Evolutionary conservation across 768 basidiomycete species (phyloP), one percentile per base, ranked within the genome.

Genomic region (Leccinum obscurum): DNA sequence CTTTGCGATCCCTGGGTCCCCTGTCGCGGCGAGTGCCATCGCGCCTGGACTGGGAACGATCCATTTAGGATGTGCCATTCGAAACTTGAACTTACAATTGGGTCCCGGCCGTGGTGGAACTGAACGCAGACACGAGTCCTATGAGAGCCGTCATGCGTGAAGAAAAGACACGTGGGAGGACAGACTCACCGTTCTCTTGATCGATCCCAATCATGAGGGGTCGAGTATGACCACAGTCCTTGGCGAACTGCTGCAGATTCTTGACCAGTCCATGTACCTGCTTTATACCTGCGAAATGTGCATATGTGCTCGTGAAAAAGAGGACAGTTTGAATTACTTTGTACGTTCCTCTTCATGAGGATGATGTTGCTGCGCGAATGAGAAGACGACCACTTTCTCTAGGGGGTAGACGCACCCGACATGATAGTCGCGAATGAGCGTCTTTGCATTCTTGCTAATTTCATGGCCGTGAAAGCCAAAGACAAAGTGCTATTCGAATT

Each of bases 81-180:
- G 49, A 39, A 52, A 77, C 85, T 67, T 62, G 39, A 51, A 77
- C 85, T 67, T 62, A 87, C 89, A 89, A 89, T 61, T 87, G 86
- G 3, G 88, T 87, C 0, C 86, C 87, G 15, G 84, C 83, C 0
- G 71, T 74, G 9, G 77, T 74, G 3, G 80, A 79, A 54, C 81
- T 85, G 62, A 89, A 88, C 3, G 86, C 87, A 1, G 88, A 88
- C n/a, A 86, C 85, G 4, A 88, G 77, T 48, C 88, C 88, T 89
- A 44, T 8, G 6, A 28, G 30, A 41, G 22, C 26, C 26, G 13
- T 62, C 11, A 32, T 24, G 37, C 7, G 52, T 22, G 30, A 10
- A 24, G 9, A 54, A 32, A 54, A 15, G 35, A 22, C 34, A 30
- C 1, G 3, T 56, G 6, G 13, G 5, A 32, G 6, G 15, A n/a